Base-by-base conservation (phyloP, 257 asterid species). In the Penstemon eatonii region DNA sequence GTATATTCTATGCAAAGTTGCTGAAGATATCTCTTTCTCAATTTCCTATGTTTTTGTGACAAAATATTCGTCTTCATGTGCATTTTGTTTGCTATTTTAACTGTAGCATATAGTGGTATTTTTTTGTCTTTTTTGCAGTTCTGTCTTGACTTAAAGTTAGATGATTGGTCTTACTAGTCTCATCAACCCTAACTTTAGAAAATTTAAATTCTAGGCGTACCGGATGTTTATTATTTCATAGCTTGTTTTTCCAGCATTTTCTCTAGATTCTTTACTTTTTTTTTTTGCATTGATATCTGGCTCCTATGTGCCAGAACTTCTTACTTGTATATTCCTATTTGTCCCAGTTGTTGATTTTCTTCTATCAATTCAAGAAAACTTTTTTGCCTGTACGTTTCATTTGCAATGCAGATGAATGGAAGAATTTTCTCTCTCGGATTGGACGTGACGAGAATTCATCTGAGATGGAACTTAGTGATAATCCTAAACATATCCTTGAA, bases 341-440 rank as follows among this genome's bases (percentile, higher is more conserved):
- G 10, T 15, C 7, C 33, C 8, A 15, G 53, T 43, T 61, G 33
- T 25, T 25, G 33, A 25, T 25, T 46, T 9, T 49, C n/a, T 49
- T 18, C 54, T 49, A 49, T 49, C 11, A 8, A 13, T 49, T 8
- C 4, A 10, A 0, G 0, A 4, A 4, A 49, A 33, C 4, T 56
- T 56, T 4, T 33, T 56, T 56, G 40, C 33, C 7, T 43, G 8
- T 44, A 6, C 18, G 11, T 15, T 45, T 46, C 33, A 25, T 73
- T 70, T 66, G 11, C 66, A 60, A 46, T 77, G 68, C 82, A 93
- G 99, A 93, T 84, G 99, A 93, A 80, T 90, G 99, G 99, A 93
- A 78, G 69, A 93, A 93, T 66, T 93, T 93, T 76, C 96, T 93
- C 76, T 82, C 91, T 71, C 90, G 99, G 71, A 90, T 93, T 66